Evolutionary conservation across 169 alveolate genomes (phyloP), one percentile per base, ranked within the genome.

Genomic region (Cryptosporidium ryanae): DNA sequence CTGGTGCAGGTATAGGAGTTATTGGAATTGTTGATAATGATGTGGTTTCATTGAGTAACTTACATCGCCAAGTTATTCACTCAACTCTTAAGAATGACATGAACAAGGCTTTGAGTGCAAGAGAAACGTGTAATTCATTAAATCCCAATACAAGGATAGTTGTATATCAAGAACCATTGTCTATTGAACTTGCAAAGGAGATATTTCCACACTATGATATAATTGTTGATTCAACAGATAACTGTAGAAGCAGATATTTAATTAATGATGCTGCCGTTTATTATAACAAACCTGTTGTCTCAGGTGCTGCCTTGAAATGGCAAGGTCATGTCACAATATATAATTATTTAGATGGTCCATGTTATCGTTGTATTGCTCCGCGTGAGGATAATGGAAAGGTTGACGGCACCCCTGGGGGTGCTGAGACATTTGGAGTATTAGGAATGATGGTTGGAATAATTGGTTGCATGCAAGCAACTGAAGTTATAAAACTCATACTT

Each of bases 1-100:
- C 99, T 8, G 99, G 98, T n/a, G 98, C 98, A 49, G 99, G 99
- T 13, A 92, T 97, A 29, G 99, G 99, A 52, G 94, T 92, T 65
- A 91, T 96, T 57, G 96, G 97, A 15, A 65, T 96, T 43, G 92
- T 94, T 13, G 98, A 96, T 82, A 94, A 94, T 55, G 98, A 96
- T 65, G 68, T 61, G 5, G 96, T 96, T 0, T 96, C 94, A 46
- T 90, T 81, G 15, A 91, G 95, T 48, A 96, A 96, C 82, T 81
- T 96, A 15, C 97, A 94, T 71, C 90, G 97, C 65, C 93, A 96
- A 90, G 87, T 95, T 44, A 93, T 94, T 18, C 98, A 95, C 48
- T 90, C 89, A 29, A 68, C 90, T 43, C 44, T 81, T 25, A 91
- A 92, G 66, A 67, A 89, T 34, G 94, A 95, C n/a, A 92, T 90